Evolutionary conservation across 2,329 filamentous ascomycete species (phyloP), one percentile per base, ranked within the genome.

Genomic region (Parafenestella ontariensis): DNA sequence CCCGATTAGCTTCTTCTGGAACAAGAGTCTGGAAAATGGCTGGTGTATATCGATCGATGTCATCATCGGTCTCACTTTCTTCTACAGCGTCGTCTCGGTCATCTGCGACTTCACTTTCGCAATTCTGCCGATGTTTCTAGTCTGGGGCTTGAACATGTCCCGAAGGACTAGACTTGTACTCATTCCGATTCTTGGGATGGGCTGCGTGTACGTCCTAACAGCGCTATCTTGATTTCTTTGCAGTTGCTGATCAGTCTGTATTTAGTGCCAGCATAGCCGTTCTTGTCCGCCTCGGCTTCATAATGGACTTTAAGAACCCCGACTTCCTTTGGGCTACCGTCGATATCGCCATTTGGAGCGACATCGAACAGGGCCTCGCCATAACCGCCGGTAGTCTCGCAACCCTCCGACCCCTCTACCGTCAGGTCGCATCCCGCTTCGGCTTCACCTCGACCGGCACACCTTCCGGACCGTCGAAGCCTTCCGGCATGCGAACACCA

Each of bases 91-190:
- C 18, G 65, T 83, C 26, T 77, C 75, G 23, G 79, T 78, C 6
- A 52, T 79, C 5, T 78, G 74, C 39, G 82, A 86, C 56, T 80
- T 81, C 70, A 76, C 76, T 1, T 75, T 84, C 11, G 82, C 79
- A 1, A 63, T 82, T 3, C 65, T 85, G 4, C 83, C 83, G 0
- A 75, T 83, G 6, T 77, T 78, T 11, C 77, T 85, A 34, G 72
- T 85, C 0, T 83, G 81, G 79, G 71, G 78, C 18, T 73, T 84
- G 31, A 77, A 81, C 52, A 81, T 85, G 71, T 79, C 78, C 37
- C 67, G 66, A 34, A 73, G 75, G 33, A 81, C 78, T 3, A 84
- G 83, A 60, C 47, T 78, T 5, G 72, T 78, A 15, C 74, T 85
- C 24, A 78, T 76, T 4, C 60, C 78, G 2, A 76, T 86, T 43